Base-by-base conservation (phyloP, 2,329 filamentous ascomycete species). In the Hypomyces rosellus region DNA sequence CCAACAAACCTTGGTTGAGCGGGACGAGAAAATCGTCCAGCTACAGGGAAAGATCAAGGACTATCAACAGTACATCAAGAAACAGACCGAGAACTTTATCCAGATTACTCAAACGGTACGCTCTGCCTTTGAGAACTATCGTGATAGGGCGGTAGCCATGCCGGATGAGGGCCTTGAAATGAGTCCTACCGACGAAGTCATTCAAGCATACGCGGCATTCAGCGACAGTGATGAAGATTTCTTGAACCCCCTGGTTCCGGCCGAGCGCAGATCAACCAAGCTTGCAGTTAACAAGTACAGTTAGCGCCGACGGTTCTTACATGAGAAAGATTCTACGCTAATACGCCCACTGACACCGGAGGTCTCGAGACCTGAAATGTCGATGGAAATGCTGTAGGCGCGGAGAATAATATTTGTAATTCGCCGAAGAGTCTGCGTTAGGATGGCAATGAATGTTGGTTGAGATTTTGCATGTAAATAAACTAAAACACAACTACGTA, bases 91-190 rank as follows among this genome's bases (percentile, higher is more conserved):
- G 40, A 50, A 46, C 16, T 46, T 37, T 34, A 39, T 46, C 7
- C 33, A 43, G 13, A 22, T 52, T 5, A 48, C 48, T 38, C 37
- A 18, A 45, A 30, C 34, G 6, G 45, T 50, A 18, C 48, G 47
- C 15, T 50, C 44, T 8, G 46, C 53, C 8, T 54, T 54, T 30
- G 12, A 52, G 36, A 49, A 34, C 12, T 54, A 54, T 36, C 45
- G 41, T 5, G 16, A 52, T 6, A 45, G 20, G n/a, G 36, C 39
- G 1, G 20, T 45, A n/a, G 34, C 45, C 38, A 30, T 43, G 41
- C 36, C 33, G 36, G 34, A 16, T 4, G 13, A 42, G 13, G 30
- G 22, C 25, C n/a, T 12, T 7, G 18, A 9, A n/a, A n/a, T 34
- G 2, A 46, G 39, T 34, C 30, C 44, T 3, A 40, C 45, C 25